Percentiles rank a stretch among this genome's conserved stretches.
Conservation (phyloP, 2,329 filamentous ascomycete genomes). For the Fusarium decemcellulare region DNA sequence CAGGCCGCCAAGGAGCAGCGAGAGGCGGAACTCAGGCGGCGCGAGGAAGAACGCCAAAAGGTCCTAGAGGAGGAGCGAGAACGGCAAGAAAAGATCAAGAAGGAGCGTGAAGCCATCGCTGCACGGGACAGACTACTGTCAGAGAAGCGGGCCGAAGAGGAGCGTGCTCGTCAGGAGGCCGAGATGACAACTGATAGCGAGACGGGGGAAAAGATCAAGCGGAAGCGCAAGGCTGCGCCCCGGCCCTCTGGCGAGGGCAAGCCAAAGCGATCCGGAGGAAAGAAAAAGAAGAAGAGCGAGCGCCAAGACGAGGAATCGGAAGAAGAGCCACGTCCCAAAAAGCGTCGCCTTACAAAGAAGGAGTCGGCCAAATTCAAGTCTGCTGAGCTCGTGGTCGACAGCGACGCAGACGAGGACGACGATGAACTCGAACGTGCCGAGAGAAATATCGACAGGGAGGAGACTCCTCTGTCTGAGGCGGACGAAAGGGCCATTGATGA, state of each 20-base stretch:
- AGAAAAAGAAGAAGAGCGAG: slow-evolving; percentile 56
- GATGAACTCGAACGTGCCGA: slow-evolving; percentile 63
- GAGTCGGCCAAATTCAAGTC: slow-evolving; percentile 82
- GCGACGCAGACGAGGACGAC: slow-evolving; percentile 69
- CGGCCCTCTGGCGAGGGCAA: slow-evolving; percentile 58
- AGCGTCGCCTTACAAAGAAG: slow-evolving; percentile 70
- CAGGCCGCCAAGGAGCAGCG: slow-evolving; percentile 84
- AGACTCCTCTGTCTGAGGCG: slow-evolving; percentile 54
- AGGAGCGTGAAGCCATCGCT: slow-evolving; percentile 85
- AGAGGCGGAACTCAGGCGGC: slow-evolving; percentile 82
- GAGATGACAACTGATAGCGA: slow-evolving; percentile 87
- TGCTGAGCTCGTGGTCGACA: slow-evolving; percentile 85
- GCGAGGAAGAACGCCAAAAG: slow-evolving; percentile 82
- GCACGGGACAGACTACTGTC: slow-evolving; percentile 82
- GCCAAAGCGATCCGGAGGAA: slow-evolving; percentile 65
- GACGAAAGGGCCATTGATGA: slow-evolving; percentile 55
- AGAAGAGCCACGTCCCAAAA: slow-evolving; percentile 67
- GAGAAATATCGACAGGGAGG: slow-evolving; percentile 55
- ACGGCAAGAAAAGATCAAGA: slow-evolving; percentile 84
- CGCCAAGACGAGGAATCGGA: slow-evolving; percentile 61
- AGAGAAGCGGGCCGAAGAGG: slow-evolving; percentile 67
- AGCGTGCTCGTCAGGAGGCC: slow-evolving; percentile 66
- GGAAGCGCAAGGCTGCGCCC: slow-evolving; percentile 75
- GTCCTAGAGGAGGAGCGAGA: slow-evolving; percentile 79
- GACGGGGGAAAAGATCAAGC: slow-evolving; percentile 84